phyloP scores from a whole-genome alignment of 2,329 filamentous ascomycete genomes.

The Lasiodiplodia gonubiensis region DNA sequence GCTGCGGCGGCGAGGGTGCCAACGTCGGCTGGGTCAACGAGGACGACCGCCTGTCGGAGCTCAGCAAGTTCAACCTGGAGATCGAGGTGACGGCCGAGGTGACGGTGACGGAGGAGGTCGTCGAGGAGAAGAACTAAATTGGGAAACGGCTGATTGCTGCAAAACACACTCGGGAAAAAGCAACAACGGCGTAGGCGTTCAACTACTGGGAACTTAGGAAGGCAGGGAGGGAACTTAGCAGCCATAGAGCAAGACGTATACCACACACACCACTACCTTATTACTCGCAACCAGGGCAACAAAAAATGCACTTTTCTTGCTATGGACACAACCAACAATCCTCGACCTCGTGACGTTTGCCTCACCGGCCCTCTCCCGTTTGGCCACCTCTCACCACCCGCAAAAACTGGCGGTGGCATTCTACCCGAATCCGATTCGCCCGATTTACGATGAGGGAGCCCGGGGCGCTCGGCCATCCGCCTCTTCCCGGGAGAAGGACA shows the following conservation, averaged over 20 bases:
- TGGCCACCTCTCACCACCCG: not conserved
- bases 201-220: not conserved
- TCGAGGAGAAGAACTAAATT: not conserved
- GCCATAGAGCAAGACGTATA: not conserved
- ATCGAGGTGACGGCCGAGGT: slow-evolving; percentile 11
- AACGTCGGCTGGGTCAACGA: slow-evolving; percentile 24
- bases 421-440: not conserved
- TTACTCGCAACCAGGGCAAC: not conserved
- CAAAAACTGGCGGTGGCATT: not conserved
- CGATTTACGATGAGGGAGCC: not conserved
- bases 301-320: not conserved
- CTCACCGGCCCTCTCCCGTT: too few species aligned
- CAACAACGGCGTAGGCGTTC: not conserved
- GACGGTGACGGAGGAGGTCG: slow-evolving; percentile 19
- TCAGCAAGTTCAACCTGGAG: slow-evolving; percentile 8
- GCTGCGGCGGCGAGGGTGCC: slow-evolving; percentile 21
- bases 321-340: not conserved
- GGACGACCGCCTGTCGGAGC: slow-evolving; percentile 10
- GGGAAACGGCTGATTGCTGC: not conserved
- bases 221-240: not conserved
- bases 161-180: not conserved
- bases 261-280: not conserved
- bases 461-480: not conserved
- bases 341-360: too few species aligned
- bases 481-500: not conserved